Evolutionary conservation across 75 land plant species (phyloP).

Genomic region (Pinus tabuliformis): DNA sequence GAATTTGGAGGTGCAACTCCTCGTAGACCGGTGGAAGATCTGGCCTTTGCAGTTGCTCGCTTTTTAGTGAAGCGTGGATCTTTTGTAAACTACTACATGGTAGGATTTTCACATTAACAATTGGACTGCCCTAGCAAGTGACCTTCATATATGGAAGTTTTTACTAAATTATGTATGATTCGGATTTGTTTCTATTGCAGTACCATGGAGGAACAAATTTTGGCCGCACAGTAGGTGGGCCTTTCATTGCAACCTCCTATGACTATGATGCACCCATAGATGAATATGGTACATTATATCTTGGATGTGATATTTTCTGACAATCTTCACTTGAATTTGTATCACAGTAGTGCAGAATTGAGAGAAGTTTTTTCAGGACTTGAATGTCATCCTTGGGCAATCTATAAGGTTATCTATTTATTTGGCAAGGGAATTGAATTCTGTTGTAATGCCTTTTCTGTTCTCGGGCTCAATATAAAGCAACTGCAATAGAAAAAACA

Average conservation of each 20-base stretch:
- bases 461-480: background rate
- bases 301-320: background rate
- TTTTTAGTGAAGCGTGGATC: constrained; percentile 76
- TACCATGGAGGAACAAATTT: constrained; percentile 98
- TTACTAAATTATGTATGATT: background rate
- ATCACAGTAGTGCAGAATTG: background rate
- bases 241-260: constrained; percentile 74
- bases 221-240: constrained; percentile 76
- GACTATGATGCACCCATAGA: constrained; percentile 92
- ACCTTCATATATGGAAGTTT: background rate
- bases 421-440: background rate
- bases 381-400: background rate
- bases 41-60: constrained; percentile 85
- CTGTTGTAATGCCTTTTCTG: background rate
- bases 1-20: constrained; percentile 66
- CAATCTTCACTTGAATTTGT: background rate
- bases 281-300: constrained; percentile 66
- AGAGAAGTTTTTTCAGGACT: background rate
- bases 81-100: constrained; percentile 88
- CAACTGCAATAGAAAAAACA: background rate
- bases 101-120: constrained; percentile 2
- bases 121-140: background rate
- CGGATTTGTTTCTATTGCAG: constrained; percentile 35
- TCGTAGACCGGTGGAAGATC: constrained; percentile 71
- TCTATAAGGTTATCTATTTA: background rate